Percentiles rank a stretch among this genome's conserved stretches.
These are phyloP conservation scores for Malassezia slooffiae DNA, from an alignment of 1,284 basidiomycete species.

Conservation along the genomic window DNA sequence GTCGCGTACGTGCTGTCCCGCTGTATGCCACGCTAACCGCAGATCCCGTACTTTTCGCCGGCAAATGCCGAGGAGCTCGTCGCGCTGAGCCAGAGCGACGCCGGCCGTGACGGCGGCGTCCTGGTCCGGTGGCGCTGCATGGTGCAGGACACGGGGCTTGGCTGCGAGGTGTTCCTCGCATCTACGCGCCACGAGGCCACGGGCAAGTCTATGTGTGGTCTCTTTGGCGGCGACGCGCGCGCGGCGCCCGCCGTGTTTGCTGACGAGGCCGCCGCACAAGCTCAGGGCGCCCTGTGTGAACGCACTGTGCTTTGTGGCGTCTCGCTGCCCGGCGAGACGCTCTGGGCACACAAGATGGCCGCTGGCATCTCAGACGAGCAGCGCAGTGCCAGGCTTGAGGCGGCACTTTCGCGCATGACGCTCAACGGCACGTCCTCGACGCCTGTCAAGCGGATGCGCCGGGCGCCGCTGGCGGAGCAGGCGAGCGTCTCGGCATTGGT, in stretches of 20 bases:
- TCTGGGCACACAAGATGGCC: conserved; percentile 2
- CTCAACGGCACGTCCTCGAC: background rate
- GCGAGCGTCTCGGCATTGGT: conserved; percentile 8
- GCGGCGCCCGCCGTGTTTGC: too few species aligned
- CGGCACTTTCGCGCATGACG: background rate
- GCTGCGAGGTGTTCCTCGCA: conserved; percentile 8
- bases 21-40: background rate
- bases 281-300: background rate
- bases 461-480: conserved; percentile 6
- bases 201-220: background rate
- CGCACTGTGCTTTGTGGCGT: conserved; percentile 7
- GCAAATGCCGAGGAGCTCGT: background rate
- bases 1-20: background rate
- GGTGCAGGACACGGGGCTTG: conserved; percentile 15
- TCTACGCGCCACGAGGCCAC: background rate
- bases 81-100: background rate
- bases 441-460: background rate
- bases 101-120: conserved; percentile 4
- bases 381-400: background rate
- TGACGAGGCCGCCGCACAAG: background rate
- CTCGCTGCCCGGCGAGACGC: conserved; percentile 5
- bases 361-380: background rate
- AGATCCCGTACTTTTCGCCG: conserved; percentile 7
- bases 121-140: conserved; percentile 14
- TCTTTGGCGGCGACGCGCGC: conserved; percentile 7